Evolutionary conservation across 2,329 filamentous ascomycete genomes (phyloP).

Genomic region (Leptographium flavum): DNA sequence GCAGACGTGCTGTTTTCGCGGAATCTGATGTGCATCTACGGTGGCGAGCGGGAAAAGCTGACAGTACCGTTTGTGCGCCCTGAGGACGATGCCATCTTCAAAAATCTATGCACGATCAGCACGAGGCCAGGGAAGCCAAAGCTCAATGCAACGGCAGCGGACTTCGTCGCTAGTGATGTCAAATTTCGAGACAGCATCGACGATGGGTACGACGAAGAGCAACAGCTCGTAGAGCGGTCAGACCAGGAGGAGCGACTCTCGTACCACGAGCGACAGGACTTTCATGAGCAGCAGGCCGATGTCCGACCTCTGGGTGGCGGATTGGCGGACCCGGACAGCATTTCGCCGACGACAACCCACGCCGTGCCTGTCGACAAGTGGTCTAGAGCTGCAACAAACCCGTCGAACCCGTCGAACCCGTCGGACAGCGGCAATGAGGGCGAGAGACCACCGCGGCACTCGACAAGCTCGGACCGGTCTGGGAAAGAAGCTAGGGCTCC

Average conservation of each 20-base stretch:
- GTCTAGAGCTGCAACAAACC: constrained; percentile 15
- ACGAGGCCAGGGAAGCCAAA: constrained; percentile 39
- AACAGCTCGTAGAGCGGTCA: not conserved
- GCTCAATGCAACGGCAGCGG: constrained; percentile 38
- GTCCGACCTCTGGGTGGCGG: constrained; percentile 6
- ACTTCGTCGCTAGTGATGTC: constrained; percentile 23
- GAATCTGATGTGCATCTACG: constrained; percentile 75
- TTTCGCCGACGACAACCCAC: constrained; percentile 23
- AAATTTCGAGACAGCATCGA: constrained; percentile 11
- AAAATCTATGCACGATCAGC: constrained; percentile 53
- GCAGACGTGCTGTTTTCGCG: constrained; percentile 87
- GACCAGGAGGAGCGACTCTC: not conserved
- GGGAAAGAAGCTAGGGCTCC: constrained; percentile 15
- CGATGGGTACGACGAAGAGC: constrained; percentile 4
- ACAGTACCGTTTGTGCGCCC: constrained; percentile 86
- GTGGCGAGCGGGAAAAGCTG: constrained; percentile 73
- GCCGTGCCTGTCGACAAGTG: constrained; percentile 21
- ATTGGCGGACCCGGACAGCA: constrained; percentile 16
- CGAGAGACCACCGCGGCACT: constrained; percentile 22
- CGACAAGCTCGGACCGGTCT: constrained; percentile 12
- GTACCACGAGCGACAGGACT: not conserved
- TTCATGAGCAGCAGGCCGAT: not conserved
- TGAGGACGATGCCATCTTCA: constrained; percentile 73
- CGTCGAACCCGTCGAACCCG: too few relatives aligned
- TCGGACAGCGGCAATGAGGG: constrained; percentile 31